These are phyloP conservation scores for Geotrichum macrosporum DNA, from an alignment of 1,139 yeast genomes.

Conservation along the genomic window DNA sequence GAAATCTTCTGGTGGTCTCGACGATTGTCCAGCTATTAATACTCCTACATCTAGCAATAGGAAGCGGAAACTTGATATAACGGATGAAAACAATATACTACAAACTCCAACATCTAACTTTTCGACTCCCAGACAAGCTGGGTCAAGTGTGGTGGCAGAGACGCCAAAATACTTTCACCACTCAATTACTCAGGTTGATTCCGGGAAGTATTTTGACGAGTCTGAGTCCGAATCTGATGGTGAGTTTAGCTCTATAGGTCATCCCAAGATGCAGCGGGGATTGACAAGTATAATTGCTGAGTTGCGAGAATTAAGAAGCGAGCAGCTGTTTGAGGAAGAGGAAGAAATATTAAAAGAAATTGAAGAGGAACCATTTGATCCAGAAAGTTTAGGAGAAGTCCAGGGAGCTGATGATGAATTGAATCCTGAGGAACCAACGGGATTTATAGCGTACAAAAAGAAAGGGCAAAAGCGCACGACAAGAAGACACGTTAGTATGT, in stretches of 20 bases:
- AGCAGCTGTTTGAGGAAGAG: constrained; percentile 22
- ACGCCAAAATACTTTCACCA: constrained; percentile 20
- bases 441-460: constrained; percentile 33
- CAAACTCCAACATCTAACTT: constrained; percentile 1
- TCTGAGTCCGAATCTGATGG: constrained; percentile 10
- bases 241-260: constrained; percentile 14
- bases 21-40: constrained; percentile 7
- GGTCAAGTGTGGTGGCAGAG: constrained; percentile 1
- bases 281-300: constrained; percentile 24
- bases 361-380: constrained; percentile 24
- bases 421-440: constrained; percentile 18
- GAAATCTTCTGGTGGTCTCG: constrained; percentile 9
- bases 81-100: neutral
- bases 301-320: constrained; percentile 28
- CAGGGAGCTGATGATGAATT: constrained; percentile 20
- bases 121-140: constrained; percentile 5
- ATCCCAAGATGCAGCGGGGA: constrained; percentile 15
- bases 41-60: constrained; percentile 3
- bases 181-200: neutral
- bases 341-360: constrained; percentile 26
- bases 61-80: constrained; percentile 1
- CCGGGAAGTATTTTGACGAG: neutral
- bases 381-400: constrained; percentile 22
- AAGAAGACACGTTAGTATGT: constrained; percentile 52
- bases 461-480: constrained; percentile 60